These are phyloP conservation scores for Exophiala sp. DNA, from an alignment of 2,329 filamentous ascomycete species.

Conservation along the genomic window DNA sequence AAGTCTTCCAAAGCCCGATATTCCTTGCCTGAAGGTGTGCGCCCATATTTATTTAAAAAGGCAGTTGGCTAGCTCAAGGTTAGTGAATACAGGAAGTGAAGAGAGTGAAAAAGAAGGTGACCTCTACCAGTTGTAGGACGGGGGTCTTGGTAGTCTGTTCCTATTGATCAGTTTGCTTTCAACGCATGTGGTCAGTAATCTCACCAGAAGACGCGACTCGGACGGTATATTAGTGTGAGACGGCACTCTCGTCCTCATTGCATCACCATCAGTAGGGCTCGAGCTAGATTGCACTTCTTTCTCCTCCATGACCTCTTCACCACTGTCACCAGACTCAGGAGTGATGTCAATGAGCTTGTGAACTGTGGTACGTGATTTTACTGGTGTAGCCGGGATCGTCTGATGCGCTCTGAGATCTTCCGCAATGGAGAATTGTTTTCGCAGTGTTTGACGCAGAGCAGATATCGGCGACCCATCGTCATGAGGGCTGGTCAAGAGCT, in stretches of 20 bases:
- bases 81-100: slow-evolving; percentile 10
- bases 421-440: slow-evolving; percentile 21
- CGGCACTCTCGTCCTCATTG: background rate
- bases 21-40: background rate
- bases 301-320: background rate
- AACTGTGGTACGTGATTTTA: background rate
- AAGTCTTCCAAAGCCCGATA: slow-evolving; percentile 1
- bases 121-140: slow-evolving; percentile 11
- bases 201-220: slow-evolving; percentile 9
- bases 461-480: slow-evolving; percentile 8
- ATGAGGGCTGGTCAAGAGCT: slow-evolving; percentile 13
- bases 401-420: background rate
- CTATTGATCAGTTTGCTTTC: background rate
- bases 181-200: background rate
- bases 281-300: background rate
- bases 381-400: slow-evolving; percentile 1
- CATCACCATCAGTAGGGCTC: background rate
- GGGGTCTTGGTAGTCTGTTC: slow-evolving; percentile 9
- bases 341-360: slow-evolving; percentile 20
- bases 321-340: slow-evolving; percentile 13
- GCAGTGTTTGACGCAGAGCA: slow-evolving; percentile 15
- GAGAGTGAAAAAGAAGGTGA: background rate
- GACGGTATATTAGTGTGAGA: background rate
- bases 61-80: slow-evolving; percentile 11
- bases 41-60: slow-evolving; percentile 16